phyloP scores from a whole-genome alignment of 2,329 filamentous ascomycete genomes.

The Fusarium lateritium region DNA sequence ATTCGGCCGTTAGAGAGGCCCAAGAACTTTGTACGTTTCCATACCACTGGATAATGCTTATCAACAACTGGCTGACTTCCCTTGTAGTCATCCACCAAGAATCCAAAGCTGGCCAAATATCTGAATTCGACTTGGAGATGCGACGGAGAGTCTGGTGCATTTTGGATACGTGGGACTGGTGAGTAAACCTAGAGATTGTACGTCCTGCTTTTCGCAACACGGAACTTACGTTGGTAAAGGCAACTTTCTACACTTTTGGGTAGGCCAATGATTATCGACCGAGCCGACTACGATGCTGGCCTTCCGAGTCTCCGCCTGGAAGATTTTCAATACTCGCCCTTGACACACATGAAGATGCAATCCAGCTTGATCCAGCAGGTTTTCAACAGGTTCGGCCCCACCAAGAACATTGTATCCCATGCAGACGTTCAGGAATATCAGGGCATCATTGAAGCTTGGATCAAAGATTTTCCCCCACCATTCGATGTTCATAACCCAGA shows the following conservation, averaged over 20 bases:
- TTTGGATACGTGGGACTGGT: slow-evolving; percentile 59
- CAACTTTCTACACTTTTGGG: slow-evolving; percentile 55
- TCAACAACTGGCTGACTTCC: slow-evolving; percentile 12
- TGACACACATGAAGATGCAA: slow-evolving; percentile 57
- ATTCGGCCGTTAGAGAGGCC: slow-evolving; percentile 55
- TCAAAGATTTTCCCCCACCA: slow-evolving; percentile 58
- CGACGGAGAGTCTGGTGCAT: slow-evolving; percentile 56
- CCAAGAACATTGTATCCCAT: slow-evolving; percentile 48
- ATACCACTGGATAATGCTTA: too few relatives aligned
- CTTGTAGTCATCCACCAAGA: slow-evolving; percentile 53
- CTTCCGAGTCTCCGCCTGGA: slow-evolving; percentile 55
- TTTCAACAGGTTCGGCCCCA: slow-evolving; percentile 51
- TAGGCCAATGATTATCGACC: slow-evolving; percentile 55
- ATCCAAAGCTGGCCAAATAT: slow-evolving; percentile 42
- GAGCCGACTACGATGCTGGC: slow-evolving; percentile 51
- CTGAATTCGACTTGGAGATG: slow-evolving; percentile 56
- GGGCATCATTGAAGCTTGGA: slow-evolving; percentile 58
- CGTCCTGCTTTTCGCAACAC: not conserved
- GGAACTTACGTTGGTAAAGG: slow-evolving; percentile 44
- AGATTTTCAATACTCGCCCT: slow-evolving; percentile 51
- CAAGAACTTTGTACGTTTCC: slow-evolving; percentile 53
- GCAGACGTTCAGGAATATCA: slow-evolving; percentile 54
- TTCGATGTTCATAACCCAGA: slow-evolving; percentile 60
- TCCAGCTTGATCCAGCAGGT: slow-evolving; percentile 53
- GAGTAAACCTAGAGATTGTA: not conserved